Evolutionary conservation across 306 rosid genomes (phyloP).

Genomic region (Dicorynia guianensis): DNA sequence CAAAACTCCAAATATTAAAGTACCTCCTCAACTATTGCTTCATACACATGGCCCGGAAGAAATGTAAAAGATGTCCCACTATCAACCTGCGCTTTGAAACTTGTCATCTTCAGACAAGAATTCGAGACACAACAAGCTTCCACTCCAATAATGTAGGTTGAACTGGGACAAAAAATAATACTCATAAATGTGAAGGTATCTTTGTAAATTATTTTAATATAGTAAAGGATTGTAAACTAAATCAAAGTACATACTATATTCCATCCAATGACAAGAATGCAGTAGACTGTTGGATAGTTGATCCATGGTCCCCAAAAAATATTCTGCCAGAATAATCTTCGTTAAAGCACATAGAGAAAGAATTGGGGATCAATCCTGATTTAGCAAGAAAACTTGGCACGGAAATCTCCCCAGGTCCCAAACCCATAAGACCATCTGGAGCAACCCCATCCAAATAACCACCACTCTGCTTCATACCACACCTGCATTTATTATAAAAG

Average conservation of each 20-base stretch:
- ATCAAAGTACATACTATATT: slow-evolving; percentile 53
- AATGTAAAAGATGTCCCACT: slow-evolving; percentile 92
- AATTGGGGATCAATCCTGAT: slow-evolving; percentile 72
- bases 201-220: slow-evolving; percentile 25
- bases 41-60: slow-evolving; percentile 76
- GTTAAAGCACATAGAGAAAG: slow-evolving; percentile 84
- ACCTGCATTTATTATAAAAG: slow-evolving; percentile 57
- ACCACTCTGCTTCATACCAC: slow-evolving; percentile 99
- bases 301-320: slow-evolving; percentile 88
- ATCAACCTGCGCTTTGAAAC: slow-evolving; percentile 80
- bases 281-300: slow-evolving; percentile 74
- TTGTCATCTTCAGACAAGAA: slow-evolving; percentile 69
- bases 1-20: slow-evolving; percentile 23
- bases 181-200: slow-evolving; percentile 36
- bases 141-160: slow-evolving; percentile 80
- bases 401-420: slow-evolving; percentile 87
- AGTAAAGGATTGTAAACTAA: slow-evolving; percentile 28
- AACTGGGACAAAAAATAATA: slow-evolving; percentile 56
- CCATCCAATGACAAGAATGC: slow-evolving; percentile 76
- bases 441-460: slow-evolving; percentile 90
- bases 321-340: slow-evolving; percentile 84
- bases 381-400: slow-evolving; percentile 86
- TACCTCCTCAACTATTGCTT: slow-evolving; percentile 78
- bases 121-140: slow-evolving; percentile 74
- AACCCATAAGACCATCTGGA: slow-evolving; percentile 93